Percentiles rank a stretch among this genome's conserved stretches.
Conservation (phyloP, 2,329 filamentous ascomycete species). For the Pyricularia grisea region DNA sequence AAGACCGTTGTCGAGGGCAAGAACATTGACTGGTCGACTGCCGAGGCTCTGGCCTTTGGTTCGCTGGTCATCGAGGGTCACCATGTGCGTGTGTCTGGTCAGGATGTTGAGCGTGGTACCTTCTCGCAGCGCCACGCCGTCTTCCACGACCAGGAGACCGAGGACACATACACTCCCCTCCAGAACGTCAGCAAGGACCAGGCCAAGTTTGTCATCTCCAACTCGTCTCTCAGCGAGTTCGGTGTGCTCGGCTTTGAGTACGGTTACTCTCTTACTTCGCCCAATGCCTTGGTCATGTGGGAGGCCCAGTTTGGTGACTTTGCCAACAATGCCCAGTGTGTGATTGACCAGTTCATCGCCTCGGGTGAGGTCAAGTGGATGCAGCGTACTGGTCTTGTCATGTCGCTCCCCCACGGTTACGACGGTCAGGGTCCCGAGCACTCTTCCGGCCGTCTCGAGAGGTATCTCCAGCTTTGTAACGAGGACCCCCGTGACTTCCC, state of each 20-base stretch:
- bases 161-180: constrained; percentile 86
- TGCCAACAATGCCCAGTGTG: constrained; percentile 97
- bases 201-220: constrained; percentile 91
- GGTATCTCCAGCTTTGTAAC: constrained; percentile 94
- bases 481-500: constrained; percentile 95
- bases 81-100: constrained; percentile 94
- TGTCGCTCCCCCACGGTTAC: constrained; percentile 95
- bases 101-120: constrained; percentile 98
- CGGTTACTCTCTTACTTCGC: constrained; percentile 93
- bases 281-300: constrained; percentile 97
- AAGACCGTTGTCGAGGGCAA: constrained; percentile 89
- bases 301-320: constrained; percentile 99
- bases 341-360: constrained; percentile 97
- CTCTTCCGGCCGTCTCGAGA: constrained; percentile 93
- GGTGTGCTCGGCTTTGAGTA: constrained; percentile 92
- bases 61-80: constrained; percentile 85
- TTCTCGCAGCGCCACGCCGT: constrained; percentile 98
- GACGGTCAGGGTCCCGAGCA: constrained; percentile 98
- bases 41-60: constrained; percentile 91
- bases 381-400: constrained; percentile 90
- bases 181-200: constrained; percentile 86
- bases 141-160: constrained; percentile 93
- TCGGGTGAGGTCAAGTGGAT: constrained; percentile 98
- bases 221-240: constrained; percentile 73
- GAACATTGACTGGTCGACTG: constrained; percentile 96